Evolutionary conservation across 768 basidiomycete genomes (phyloP).

Genomic region (Termitomyces heimii): DNA sequence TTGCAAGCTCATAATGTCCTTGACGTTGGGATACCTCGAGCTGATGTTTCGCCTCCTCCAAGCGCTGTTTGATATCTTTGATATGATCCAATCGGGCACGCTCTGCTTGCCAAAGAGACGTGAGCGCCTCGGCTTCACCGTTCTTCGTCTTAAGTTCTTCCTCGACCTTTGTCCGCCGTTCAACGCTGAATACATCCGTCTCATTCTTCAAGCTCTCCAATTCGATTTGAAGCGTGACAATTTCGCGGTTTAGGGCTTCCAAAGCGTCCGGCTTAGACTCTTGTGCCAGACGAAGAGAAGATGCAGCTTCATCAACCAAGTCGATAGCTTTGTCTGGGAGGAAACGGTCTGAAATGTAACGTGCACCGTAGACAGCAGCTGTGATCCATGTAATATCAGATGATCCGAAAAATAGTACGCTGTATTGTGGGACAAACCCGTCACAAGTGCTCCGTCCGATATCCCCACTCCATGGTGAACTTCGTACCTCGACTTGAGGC

Average conservation of each 20-base stretch:
- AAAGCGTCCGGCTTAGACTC: constrained; percentile 85
- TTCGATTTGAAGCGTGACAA: constrained; percentile 86
- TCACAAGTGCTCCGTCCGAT: constrained; percentile 82
- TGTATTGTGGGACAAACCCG: constrained; percentile 37
- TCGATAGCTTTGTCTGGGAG: constrained; percentile 92
- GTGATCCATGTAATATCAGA: neutral
- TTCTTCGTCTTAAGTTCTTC: constrained; percentile 53
- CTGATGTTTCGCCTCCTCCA: constrained; percentile 81
- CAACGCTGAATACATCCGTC: constrained; percentile 75
- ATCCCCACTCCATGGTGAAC: constrained; percentile 94
- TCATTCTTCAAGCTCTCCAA: constrained; percentile 87
- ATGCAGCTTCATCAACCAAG: constrained; percentile 90
- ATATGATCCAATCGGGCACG: constrained; percentile 61
- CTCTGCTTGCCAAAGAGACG: constrained; percentile 71
- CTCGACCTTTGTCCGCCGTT: constrained; percentile 66
- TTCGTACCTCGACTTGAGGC: constrained; percentile 79
- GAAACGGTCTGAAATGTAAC: constrained; percentile 84
- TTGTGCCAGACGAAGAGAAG: constrained; percentile 80
- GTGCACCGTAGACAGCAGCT: constrained; percentile 81
- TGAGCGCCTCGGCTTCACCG: constrained; percentile 54
- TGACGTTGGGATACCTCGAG: constrained; percentile 86
- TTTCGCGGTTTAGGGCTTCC: constrained; percentile 75
- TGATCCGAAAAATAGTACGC: neutral
- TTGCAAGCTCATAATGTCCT: constrained; percentile 82
- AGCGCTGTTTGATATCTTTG: constrained; percentile 65